These are phyloP conservation scores for Colletotrichum sublineola DNA, from an alignment of 2,329 filamentous ascomycete genomes.

Conservation along the genomic window DNA sequence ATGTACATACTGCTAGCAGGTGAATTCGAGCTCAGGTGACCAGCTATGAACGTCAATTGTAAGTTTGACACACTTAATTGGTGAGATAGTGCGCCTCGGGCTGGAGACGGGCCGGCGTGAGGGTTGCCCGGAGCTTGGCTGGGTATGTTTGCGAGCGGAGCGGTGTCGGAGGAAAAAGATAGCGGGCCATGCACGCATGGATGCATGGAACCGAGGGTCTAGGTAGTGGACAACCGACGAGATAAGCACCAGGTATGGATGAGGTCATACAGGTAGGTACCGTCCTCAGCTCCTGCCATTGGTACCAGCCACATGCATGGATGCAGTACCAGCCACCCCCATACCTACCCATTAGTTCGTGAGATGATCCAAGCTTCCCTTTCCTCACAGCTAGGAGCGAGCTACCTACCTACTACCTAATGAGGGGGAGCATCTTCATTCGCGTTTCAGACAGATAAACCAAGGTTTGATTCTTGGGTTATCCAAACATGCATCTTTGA, in stretches of 20 bases:
- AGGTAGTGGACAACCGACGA: neutral
- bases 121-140: constrained; percentile 11
- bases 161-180: constrained; percentile 35
- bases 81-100: constrained; percentile 12
- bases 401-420: neutral
- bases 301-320: constrained; percentile 27
- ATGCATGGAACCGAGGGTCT: neutral
- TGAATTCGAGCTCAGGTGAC: constrained; percentile 1
- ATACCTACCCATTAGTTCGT: neutral
- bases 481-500: neutral
- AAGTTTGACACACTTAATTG: constrained; percentile 2
- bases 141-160: constrained; percentile 28
- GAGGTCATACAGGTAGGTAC: constrained; percentile 24
- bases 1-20: constrained; percentile 25
- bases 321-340: constrained; percentile 28
- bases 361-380: constrained; percentile 32
- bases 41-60: neutral
- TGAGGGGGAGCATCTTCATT: constrained; percentile 14
- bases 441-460: constrained; percentile 12
- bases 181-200: neutral
- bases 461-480: neutral
- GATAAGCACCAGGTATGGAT: constrained; percentile 10
- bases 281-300: constrained; percentile 18
- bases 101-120: constrained; percentile 6
- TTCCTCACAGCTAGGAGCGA: neutral